phyloP scores from a whole-genome alignment of 768 basidiomycete genomes.

The Podaxis sp. region DNA sequence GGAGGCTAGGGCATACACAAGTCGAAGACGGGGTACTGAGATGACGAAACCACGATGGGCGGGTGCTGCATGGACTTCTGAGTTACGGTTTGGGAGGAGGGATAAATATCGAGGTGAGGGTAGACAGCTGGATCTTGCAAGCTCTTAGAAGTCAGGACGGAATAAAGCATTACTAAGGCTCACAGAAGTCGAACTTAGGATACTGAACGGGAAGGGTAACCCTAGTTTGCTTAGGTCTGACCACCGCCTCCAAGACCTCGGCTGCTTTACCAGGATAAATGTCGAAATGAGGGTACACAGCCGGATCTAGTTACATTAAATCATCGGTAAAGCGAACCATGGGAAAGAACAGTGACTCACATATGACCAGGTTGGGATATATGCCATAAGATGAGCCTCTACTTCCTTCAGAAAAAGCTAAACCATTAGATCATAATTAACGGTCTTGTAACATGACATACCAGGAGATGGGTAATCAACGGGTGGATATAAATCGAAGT shows the following conservation, averaged over 20 bases:
- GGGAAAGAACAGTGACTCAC: background rate
- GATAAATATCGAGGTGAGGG: conserved; percentile 19
- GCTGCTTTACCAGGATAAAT: conserved; percentile 16
- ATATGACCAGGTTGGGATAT: conserved; percentile 8
- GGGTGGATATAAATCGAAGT: conserved; percentile 27
- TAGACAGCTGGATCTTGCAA: conserved; percentile 34
- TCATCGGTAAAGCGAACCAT: background rate
- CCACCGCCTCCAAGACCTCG: background rate
- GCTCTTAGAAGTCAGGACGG: background rate
- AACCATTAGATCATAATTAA: background rate
- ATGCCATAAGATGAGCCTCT: background rate
- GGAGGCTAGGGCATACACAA: conserved; percentile 22
- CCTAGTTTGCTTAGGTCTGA: background rate
- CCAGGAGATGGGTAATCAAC: background rate
- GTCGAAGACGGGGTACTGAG: conserved; percentile 31
- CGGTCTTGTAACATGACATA: background rate
- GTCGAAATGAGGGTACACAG: conserved; percentile 23
- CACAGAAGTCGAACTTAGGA: conserved; percentile 35
- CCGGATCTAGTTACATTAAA: conserved; percentile 28
- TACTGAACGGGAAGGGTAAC: conserved; percentile 16
- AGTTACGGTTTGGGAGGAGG: background rate
- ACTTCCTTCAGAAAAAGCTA: background rate
- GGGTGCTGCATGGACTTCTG: conserved; percentile 17
- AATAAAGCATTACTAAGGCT: background rate
- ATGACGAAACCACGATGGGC: conserved; percentile 8